Base-by-base conservation (phyloP, 345 rosid genomes). In the Eucalyptus sideroxylon region DNA sequence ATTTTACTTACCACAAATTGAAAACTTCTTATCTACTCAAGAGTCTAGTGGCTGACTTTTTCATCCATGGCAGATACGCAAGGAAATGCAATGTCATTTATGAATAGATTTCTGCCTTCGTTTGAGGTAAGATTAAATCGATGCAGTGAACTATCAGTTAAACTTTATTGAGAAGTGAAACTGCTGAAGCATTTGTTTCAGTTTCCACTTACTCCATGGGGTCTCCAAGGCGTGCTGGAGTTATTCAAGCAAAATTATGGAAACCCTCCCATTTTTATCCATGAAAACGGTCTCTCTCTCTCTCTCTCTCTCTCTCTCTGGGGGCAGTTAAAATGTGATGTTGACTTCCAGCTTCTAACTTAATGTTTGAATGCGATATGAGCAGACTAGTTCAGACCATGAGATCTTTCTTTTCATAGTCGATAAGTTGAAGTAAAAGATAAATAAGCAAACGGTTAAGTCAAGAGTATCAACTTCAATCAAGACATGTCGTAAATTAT, bases 261-360 rank as follows among this genome's bases (percentile, higher is more conserved):
- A n/a, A 90, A 90, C 65, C 87, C 88, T 17, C 88, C 90, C 21
- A 31, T 90, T 31, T 90, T 47, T 87, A 90, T 90, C 55, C 90
- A 90, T 26, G 91, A 90, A 86, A 90, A 87, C 60, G 91, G 91
- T 90, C 86, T 49, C 53, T 87, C 88, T 77, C 85, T 88, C 62
- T 42, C 50, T 47, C 53, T 44, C 23, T 37, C 81, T 53, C 49
- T 42, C 21, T 69, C 81, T 55, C 59, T 87, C 42, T 44, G 40
- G 3, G 12, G 81, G 44, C 81, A 34, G 44, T 40, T 44, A 8
- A 45, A 9, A 86, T 62, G 4, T 51, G 37, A 31, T 34, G 60
- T 21, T 80, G 67, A 77, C 87, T 50, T 24, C 82, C 59, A 15
- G 62, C 55, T 81, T 53, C 45, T 10, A 86, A 49, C 8, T 23